phyloP scores from a whole-genome alignment of 2,329 filamentous ascomycete genomes.

The Aspergillus arachidicola region DNA sequence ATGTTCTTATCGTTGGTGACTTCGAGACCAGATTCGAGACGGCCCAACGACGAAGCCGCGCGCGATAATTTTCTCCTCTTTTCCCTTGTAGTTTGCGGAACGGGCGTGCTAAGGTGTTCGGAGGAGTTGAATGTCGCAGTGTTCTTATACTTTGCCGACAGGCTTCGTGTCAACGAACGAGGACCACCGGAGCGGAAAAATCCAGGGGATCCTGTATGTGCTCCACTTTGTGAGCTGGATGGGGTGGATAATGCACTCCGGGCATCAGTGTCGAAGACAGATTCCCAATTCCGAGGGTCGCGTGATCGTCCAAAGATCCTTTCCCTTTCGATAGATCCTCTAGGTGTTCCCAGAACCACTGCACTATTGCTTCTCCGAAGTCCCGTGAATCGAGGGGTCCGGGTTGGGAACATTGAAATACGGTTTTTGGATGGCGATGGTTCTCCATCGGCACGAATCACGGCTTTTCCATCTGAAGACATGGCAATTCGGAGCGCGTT shows the following conservation, averaged over 20 bases:
- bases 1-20: constrained; percentile 40
- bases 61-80: constrained; percentile 68
- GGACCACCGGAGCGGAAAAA: constrained; percentile 73
- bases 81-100: constrained; percentile 43
- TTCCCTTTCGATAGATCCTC: constrained; percentile 53
- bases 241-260: constrained; percentile 79
- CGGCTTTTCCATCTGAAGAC: constrained; percentile 88
- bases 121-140: constrained; percentile 36
- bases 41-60: constrained; percentile 63
- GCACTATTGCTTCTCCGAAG: constrained; percentile 74
- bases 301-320: constrained; percentile 74
- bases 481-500: constrained; percentile 73
- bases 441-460: constrained; percentile 71
- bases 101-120: constrained; percentile 52
- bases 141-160: constrained; percentile 59
- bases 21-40: constrained; percentile 55
- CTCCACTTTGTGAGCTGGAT: constrained; percentile 73
- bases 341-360: constrained; percentile 60
- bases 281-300: constrained; percentile 88
- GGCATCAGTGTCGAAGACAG: constrained; percentile 79
- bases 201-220: constrained; percentile 71
- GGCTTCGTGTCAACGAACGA: constrained; percentile 50
- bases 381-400: constrained; percentile 54
- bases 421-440: constrained; percentile 66
- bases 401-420: constrained; percentile 51